phyloP scores from a whole-genome alignment of 1,284 basidiomycete species.

The Phenoliferia sp. region DNA sequence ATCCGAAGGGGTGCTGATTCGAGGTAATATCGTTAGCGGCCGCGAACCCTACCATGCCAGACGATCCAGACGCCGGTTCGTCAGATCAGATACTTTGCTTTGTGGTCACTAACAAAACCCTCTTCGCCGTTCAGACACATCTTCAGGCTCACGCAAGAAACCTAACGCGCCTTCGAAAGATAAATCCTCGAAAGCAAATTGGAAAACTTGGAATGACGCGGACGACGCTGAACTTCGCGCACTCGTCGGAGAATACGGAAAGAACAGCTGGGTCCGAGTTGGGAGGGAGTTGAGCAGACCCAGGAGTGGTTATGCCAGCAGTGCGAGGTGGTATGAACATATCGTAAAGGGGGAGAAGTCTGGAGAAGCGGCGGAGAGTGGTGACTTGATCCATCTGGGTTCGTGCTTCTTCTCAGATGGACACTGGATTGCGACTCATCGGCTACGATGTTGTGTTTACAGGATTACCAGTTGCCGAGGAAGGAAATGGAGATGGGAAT shows the following conservation, averaged over 20 bases:
- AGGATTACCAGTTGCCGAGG: no score
- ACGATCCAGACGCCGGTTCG: no score
- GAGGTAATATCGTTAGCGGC: no score
- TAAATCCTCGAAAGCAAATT: neutral
- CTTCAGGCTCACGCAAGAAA: neutral
- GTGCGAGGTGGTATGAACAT: neutral
- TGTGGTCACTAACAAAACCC: no score
- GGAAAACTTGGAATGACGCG: neutral
- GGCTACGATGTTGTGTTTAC: no score
- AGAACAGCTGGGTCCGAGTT: slow-evolving; percentile 1
- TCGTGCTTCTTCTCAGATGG: neutral
- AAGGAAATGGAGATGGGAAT: no score
- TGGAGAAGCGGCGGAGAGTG: neutral
- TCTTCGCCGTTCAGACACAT: neutral
- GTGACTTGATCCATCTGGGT: neutral
- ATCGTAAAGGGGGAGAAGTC: neutral
- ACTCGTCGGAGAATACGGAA: neutral
- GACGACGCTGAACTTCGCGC: slow-evolving; percentile 1
- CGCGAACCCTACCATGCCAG: no score
- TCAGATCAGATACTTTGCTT: no score
- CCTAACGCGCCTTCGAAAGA: neutral
- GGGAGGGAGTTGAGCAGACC: neutral
- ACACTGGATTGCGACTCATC: neutral
- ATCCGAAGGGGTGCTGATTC: neutral
- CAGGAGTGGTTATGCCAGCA: slow-evolving; percentile 1